Evolutionary conservation across 225 moss, liverwort and hornwort genomes (phyloP).

Genomic region (Marchantia paleacea): DNA sequence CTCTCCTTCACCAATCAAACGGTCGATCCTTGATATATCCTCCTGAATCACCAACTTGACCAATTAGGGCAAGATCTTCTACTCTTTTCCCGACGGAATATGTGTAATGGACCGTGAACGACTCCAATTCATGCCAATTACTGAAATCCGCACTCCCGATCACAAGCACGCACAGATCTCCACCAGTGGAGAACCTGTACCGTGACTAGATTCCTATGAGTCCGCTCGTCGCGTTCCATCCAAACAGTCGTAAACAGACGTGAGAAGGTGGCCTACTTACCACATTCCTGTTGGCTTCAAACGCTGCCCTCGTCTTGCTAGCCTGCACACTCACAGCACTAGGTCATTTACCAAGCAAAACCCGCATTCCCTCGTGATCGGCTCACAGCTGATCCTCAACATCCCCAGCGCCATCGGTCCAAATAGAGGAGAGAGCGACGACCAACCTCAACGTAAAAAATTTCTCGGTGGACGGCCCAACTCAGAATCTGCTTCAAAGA

Average conservation of each 20-base stretch:
- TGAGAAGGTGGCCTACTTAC: conserved; percentile 36
- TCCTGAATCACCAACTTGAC: conserved; percentile 40
- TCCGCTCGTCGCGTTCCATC: not conserved
- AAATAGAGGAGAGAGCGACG: not conserved
- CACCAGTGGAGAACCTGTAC: not conserved
- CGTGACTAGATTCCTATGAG: not conserved
- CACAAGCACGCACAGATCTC: too few relatives aligned
- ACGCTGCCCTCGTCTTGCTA: conserved; percentile 68
- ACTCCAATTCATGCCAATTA: not conserved
- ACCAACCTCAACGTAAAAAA: conserved; percentile 77
- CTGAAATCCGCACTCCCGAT: not conserved
- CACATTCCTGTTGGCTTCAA: conserved; percentile 82
- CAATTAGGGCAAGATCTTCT: conserved; percentile 17
- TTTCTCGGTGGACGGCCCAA: conserved; percentile 89
- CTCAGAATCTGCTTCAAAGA: conserved; percentile 73
- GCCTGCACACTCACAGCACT: conserved; percentile 48
- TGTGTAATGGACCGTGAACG: not conserved
- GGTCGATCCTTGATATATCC: conserved; percentile 71
- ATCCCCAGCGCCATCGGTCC: not conserved
- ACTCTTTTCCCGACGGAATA: not conserved
- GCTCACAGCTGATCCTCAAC: not conserved
- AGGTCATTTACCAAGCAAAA: not conserved
- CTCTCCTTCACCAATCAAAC: conserved; percentile 72
- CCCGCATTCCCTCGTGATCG: not conserved
- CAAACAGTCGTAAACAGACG: not conserved